These are phyloP conservation scores for Actinomucor elegans DNA, from an alignment of 371 early-diverging fungal genomes.

Conservation along the genomic window DNA sequence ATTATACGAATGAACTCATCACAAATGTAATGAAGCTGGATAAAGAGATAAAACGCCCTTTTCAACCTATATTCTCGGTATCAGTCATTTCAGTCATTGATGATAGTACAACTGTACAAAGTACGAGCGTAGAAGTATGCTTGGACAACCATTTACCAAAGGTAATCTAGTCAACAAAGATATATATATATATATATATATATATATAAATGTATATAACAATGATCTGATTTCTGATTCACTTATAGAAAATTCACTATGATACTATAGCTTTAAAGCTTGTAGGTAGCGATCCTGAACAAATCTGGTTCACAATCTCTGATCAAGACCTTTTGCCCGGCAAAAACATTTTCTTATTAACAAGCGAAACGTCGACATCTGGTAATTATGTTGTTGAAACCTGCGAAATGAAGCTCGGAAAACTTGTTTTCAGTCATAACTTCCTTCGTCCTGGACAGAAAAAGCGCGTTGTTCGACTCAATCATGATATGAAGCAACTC, in stretches of 20 bases:
- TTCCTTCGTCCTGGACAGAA: conserved; percentile 63
- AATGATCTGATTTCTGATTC: no score
- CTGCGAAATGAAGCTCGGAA: conserved; percentile 59
- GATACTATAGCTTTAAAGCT: conserved; percentile 55
- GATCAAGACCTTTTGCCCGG: conserved; percentile 64
- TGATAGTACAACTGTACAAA: conserved; percentile 58
- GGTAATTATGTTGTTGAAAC: conserved; percentile 67
- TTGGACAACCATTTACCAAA: conserved; percentile 61
- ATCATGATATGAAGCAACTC: conserved; percentile 45
- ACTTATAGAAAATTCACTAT: conserved; percentile 44
- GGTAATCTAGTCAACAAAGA: no score
- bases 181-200: no score
- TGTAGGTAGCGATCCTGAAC: conserved; percentile 60
- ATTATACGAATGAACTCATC: conserved; percentile 59
- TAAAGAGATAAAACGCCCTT: conserved; percentile 55
- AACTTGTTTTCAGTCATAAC: conserved; percentile 58
- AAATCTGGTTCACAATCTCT: conserved; percentile 44
- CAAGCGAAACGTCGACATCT: conserved; percentile 64
- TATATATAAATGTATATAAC: no score
- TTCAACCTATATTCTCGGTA: conserved; percentile 60
- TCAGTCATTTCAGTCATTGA: conserved; percentile 61
- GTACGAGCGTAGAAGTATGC: conserved; percentile 58
- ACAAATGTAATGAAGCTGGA: conserved; percentile 44
- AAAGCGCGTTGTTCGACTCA: conserved; percentile 56
- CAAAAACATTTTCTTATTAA: conserved; percentile 57